A percentile compares a stretch with the other conserved stretches of the same genome.
phyloP scores from a whole-genome alignment of 345 rosid species.

The Dipteronia dyeriana region DNA sequence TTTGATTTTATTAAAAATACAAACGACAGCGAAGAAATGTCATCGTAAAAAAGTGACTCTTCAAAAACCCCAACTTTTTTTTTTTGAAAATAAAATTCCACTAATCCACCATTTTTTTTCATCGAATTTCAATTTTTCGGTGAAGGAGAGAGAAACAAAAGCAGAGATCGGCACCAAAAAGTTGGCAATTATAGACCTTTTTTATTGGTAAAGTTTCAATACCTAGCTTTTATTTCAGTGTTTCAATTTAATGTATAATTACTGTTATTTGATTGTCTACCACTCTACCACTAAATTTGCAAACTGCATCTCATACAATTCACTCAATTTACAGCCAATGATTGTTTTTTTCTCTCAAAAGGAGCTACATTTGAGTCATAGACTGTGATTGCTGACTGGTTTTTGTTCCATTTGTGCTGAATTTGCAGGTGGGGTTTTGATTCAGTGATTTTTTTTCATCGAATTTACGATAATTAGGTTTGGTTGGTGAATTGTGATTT shows the following conservation, averaged over 20 bases:
- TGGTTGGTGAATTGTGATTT: constrained; percentile 30
- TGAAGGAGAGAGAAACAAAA: constrained; percentile 4
- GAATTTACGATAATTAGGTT: constrained; percentile 11
- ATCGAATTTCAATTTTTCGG: constrained; percentile 18
- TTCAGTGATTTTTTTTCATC: neutral
- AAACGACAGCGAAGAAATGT: neutral
- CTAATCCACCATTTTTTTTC: neutral
- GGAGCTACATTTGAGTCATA: neutral
- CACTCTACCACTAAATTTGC: neutral
- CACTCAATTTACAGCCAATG: neutral
- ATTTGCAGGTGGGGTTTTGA: constrained; percentile 31
- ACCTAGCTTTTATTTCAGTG: neutral
- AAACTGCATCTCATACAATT: neutral
- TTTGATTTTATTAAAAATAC: neutral
- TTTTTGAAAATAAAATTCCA: neutral
- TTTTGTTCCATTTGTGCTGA: constrained; percentile 25
- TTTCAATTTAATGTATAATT: neutral
- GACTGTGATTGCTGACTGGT: neutral
- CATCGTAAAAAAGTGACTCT: neutral
- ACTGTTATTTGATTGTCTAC: constrained; percentile 6
- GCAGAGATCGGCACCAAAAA: constrained; percentile 31
- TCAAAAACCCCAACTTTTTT: constrained; percentile 6
- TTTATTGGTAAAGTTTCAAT: constrained; percentile 21
- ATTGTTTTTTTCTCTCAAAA: neutral
- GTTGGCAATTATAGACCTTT: constrained; percentile 7